A percentile compares a stretch with the other conserved stretches of the same genome.
phyloP scores from a whole-genome alignment of 2,329 filamentous ascomycete genomes.

The Thielaviopsis ethacetica region DNA sequence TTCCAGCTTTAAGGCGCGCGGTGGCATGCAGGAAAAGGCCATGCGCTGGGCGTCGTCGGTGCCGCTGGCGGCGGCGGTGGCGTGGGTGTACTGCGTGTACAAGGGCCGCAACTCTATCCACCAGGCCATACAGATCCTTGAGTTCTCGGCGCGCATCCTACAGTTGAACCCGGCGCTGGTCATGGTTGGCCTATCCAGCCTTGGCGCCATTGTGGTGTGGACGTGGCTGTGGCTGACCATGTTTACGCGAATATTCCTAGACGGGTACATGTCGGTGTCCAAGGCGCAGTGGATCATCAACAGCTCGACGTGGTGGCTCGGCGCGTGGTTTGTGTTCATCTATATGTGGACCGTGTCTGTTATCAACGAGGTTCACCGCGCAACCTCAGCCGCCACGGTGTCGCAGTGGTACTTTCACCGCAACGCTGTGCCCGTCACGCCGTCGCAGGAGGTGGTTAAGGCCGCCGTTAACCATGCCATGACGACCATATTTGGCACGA shows the following conservation, averaged over 20 bases:
- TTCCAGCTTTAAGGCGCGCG: slow-evolving; percentile 69
- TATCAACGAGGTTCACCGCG: slow-evolving; percentile 73
- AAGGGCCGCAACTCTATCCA: slow-evolving; percentile 65
- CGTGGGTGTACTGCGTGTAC: slow-evolving; percentile 74
- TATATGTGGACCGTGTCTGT: slow-evolving; percentile 91
- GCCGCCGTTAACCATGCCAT: slow-evolving; percentile 69
- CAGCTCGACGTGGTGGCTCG: slow-evolving; percentile 85
- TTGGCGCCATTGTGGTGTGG: slow-evolving; percentile 65
- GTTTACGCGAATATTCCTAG: slow-evolving; percentile 90
- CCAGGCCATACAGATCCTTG: slow-evolving; percentile 74
- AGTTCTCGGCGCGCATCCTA: slow-evolving; percentile 81
- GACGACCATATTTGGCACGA: slow-evolving; percentile 80
- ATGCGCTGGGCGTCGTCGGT: slow-evolving; percentile 80
- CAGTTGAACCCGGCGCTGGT: slow-evolving; percentile 71
- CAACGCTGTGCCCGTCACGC: slow-evolving; percentile 59
- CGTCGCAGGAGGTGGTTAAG: slow-evolving; percentile 64
- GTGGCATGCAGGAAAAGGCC: slow-evolving; percentile 72
- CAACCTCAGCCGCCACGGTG: slow-evolving; percentile 84
- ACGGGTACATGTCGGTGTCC: slow-evolving; percentile 59
- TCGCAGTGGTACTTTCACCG: slow-evolving; percentile 99
- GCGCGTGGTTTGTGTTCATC: slow-evolving; percentile 78
- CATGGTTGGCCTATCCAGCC: slow-evolving; percentile 62
- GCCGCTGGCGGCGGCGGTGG: slow-evolving; percentile 52
- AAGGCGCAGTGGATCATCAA: slow-evolving; percentile 61
- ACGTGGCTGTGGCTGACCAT: slow-evolving; percentile 95